phyloP scores from a whole-genome alignment of 1,284 basidiomycete genomes.

The Sanghuangporus sanghuang region DNA sequence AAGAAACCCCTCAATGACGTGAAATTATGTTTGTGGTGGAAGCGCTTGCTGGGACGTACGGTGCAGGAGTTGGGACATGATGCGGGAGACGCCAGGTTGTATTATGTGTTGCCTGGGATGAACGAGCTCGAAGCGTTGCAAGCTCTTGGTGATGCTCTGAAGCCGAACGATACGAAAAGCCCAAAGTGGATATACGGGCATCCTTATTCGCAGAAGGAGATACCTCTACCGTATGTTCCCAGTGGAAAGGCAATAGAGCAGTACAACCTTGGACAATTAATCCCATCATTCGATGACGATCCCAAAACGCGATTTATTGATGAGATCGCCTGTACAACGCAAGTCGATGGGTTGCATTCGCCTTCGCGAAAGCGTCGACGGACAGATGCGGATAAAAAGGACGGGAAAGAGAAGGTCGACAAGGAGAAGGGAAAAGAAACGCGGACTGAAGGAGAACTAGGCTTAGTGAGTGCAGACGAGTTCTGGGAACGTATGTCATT shows the following conservation, averaged over 20 bases:
- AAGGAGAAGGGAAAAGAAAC: slow-evolving; percentile 31
- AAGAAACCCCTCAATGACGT: slow-evolving; percentile 81
- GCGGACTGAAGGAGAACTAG: slow-evolving; percentile 43
- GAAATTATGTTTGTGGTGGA: slow-evolving; percentile 92
- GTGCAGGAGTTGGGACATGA: slow-evolving; percentile 33
- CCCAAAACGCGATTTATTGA: slow-evolving; percentile 90
- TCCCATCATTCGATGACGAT: slow-evolving; percentile 90
- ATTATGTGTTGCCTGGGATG: slow-evolving; percentile 73
- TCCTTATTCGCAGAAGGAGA: slow-evolving; percentile 59
- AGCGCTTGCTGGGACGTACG: slow-evolving; percentile 59
- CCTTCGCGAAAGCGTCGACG: slow-evolving; percentile 53
- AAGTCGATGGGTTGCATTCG: slow-evolving; percentile 53
- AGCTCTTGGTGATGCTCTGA: slow-evolving; percentile 39
- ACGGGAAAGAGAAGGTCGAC: slow-evolving; percentile 17
- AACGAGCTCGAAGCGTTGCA: slow-evolving; percentile 65
- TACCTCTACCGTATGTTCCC: slow-evolving; percentile 52
- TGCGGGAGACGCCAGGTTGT: slow-evolving; percentile 24
- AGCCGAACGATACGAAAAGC: slow-evolving; percentile 17
- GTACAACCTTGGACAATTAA: slow-evolving; percentile 62
- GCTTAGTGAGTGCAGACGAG: slow-evolving; percentile 60
- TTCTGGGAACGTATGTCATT: slow-evolving; percentile 96
- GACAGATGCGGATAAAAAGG: slow-evolving; percentile 21
- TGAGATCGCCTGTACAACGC: slow-evolving; percentile 72
- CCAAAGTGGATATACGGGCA: slow-evolving; percentile 68
- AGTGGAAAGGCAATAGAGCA: slow-evolving; percentile 21